Conservation (phyloP, 495 filamentous ascomycete genomes). For the Darksidea phi region DNA sequence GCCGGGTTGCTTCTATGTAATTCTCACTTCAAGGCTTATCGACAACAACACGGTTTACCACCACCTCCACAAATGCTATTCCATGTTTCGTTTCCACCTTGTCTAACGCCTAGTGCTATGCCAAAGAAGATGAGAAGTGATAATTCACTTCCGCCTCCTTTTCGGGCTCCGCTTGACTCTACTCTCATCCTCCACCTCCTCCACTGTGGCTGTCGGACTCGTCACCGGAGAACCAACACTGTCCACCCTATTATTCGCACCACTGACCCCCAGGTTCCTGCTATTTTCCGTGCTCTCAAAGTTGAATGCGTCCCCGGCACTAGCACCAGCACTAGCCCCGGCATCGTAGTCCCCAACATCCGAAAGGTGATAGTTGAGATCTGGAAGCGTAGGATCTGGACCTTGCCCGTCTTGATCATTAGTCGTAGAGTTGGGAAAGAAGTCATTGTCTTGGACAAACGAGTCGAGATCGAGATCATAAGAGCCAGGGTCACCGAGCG, state of each 20-base stretch:
- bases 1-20: too few species aligned
- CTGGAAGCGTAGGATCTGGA: neutral
- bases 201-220: slow-evolving; percentile 36
- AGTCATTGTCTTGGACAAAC: slow-evolving; percentile 40
- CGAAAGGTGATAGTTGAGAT: slow-evolving; percentile 1
- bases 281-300: neutral
- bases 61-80: too few species aligned
- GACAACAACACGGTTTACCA: too few species aligned
- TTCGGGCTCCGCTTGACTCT: slow-evolving; percentile 22
- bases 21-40: too few species aligned
- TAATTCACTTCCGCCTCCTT: slow-evolving; percentile 11
- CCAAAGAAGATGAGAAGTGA: too few species aligned
- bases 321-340: slow-evolving; percentile 25
- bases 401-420: neutral
- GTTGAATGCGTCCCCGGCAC: slow-evolving; percentile 3
- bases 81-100: too few species aligned
- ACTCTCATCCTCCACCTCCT: slow-evolving; percentile 33
- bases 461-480: slow-evolving; percentile 39
- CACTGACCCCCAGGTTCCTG: neutral
- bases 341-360: neutral
- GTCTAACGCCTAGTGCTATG: too few species aligned
- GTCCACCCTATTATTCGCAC: slow-evolving; percentile 32
- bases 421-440: slow-evolving; percentile 14
- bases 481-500: slow-evolving; percentile 37
- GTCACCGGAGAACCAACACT: slow-evolving; percentile 38